Percentiles rank a stretch among this genome's conserved stretches.
Conservation (phyloP, 371 early-diverging fungal genomes). For the Encephalitozoon intestinalis region DNA sequence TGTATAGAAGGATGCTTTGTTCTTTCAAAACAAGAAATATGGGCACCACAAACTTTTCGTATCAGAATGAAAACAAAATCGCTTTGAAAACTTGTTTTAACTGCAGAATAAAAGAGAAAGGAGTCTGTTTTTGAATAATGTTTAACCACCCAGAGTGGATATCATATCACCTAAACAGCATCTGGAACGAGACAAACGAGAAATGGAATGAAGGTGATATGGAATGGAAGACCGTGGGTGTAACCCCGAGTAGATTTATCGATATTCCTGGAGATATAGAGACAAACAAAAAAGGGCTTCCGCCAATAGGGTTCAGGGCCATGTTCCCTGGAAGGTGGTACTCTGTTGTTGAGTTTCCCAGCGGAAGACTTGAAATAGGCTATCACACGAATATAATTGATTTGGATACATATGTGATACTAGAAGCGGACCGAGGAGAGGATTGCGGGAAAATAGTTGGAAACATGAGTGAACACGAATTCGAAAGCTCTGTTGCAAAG, state of each 20-base stretch:
- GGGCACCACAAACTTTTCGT: neutral
- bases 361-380: constrained; percentile 46
- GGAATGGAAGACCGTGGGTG: constrained; percentile 30
- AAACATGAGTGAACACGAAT: neutral
- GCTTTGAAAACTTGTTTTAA: neutral
- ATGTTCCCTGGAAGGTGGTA: constrained; percentile 19
- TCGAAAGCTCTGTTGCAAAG: constrained; percentile 17
- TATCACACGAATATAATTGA: constrained; percentile 11
- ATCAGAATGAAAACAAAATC: neutral
- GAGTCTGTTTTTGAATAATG: neutral
- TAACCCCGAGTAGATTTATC: neutral
- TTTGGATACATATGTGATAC: constrained; percentile 51
- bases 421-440: constrained; percentile 62
- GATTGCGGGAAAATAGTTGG: constrained; percentile 55
- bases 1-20: neutral
- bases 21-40: neutral
- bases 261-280: neutral
- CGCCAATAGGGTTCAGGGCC: neutral
- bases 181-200: constrained; percentile 28
- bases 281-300: neutral
- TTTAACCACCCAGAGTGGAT: neutral
- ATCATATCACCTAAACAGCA: neutral
- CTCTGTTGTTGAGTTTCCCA: constrained; percentile 53
- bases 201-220: constrained; percentile 20
- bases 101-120: neutral